phyloP scores from a whole-genome alignment of 805 yeast species.

The Teunomyces funiuensis region DNA sequence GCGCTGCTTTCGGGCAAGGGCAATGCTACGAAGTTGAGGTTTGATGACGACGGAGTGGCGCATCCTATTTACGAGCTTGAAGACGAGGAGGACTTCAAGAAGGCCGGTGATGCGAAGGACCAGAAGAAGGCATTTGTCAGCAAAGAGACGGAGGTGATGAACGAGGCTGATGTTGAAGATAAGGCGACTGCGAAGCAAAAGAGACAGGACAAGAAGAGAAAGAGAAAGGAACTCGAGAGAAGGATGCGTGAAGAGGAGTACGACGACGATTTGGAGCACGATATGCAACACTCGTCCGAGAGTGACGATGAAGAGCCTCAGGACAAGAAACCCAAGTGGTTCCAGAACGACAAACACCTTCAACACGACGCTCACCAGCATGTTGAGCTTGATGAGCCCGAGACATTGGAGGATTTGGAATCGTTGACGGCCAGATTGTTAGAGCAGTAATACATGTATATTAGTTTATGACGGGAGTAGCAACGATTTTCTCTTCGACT shows the following conservation, averaged over 20 bases:
- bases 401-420: conserved; percentile 91
- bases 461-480: conserved; percentile 45
- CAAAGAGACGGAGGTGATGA: conserved; percentile 70
- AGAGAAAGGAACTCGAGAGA: conserved; percentile 77
- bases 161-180: conserved; percentile 70
- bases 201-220: conserved; percentile 83
- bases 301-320: conserved; percentile 29
- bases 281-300: conserved; percentile 38
- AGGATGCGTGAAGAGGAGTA: conserved; percentile 42
- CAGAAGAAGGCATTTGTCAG: conserved; percentile 69
- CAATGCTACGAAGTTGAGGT: conserved; percentile 72
- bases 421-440: conserved; percentile 66
- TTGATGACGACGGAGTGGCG: conserved; percentile 93
- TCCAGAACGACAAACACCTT: conserved; percentile 34
- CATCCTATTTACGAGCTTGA: conserved; percentile 91
- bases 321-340: conserved; percentile 50
- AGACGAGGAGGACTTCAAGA: conserved; percentile 82
- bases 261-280: conserved; percentile 45
- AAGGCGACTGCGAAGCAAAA: conserved; percentile 75
- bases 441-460: conserved; percentile 10
- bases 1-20: conserved; percentile 60
- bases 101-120: conserved; percentile 63
- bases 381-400: conserved; percentile 82
- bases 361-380: conserved; percentile 34
- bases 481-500: conserved; percentile 55